phyloP scores from a whole-genome alignment of 768 basidiomycete genomes.

The Pholiota conissans region DNA sequence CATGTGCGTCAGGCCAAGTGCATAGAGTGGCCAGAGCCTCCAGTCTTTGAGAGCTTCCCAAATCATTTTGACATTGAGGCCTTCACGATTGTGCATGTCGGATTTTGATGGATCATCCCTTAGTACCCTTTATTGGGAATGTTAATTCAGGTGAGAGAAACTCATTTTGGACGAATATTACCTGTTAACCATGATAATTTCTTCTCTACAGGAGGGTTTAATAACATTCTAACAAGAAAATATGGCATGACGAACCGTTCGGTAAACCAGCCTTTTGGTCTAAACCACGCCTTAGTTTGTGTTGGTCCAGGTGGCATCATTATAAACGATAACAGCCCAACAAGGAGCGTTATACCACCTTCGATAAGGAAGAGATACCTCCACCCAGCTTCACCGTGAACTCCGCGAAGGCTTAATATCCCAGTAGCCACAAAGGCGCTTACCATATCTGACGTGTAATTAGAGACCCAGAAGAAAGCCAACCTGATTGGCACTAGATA shows the following conservation, averaged over 20 bases:
- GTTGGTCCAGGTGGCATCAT: constrained; percentile 65
- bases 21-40: constrained; percentile 67
- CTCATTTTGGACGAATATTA: constrained; percentile 4
- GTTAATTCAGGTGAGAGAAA: not conserved
- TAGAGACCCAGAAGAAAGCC: constrained; percentile 68
- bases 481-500: constrained; percentile 60
- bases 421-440: constrained; percentile 68
- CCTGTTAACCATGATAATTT: constrained; percentile 64
- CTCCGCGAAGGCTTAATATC: constrained; percentile 53
- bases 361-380: constrained; percentile 59
- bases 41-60: constrained; percentile 55
- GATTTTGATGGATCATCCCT: constrained; percentile 69
- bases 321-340: constrained; percentile 53
- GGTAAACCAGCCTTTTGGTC: constrained; percentile 66
- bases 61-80: constrained; percentile 48
- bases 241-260: constrained; percentile 41
- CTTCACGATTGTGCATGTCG: constrained; percentile 74
- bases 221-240: not conserved
- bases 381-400: constrained; percentile 56
- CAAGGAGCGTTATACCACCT: constrained; percentile 47
- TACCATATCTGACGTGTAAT: constrained; percentile 53
- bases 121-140: constrained; percentile 35
- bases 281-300: constrained; percentile 58
- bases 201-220: constrained; percentile 40
- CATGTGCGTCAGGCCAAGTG: constrained; percentile 54